Base-by-base conservation (phyloP, 306 rosid species). In the Chamaecrista fasciculata region DNA sequence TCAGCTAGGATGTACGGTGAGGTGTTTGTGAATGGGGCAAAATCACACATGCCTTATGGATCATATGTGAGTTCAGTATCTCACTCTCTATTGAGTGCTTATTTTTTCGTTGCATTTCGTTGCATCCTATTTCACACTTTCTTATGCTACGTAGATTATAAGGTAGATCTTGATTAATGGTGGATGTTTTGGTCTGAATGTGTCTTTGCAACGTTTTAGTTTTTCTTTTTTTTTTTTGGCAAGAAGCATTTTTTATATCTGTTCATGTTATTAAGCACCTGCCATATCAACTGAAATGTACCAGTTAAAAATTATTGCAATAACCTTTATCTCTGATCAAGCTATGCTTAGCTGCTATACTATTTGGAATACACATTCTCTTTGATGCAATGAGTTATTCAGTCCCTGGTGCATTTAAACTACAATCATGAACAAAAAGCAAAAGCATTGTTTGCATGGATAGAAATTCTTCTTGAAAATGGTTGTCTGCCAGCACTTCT, bases 1-100 rank as follows among this genome's bases (percentile, higher is more conserved):
- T 95, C 96, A 15, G 95, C 91, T 29, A 86, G 89, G 79, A 78
- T 86, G 81, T 95, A 87, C 2, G 99, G 99, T 14, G 99, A 91
- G 74, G 93, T 95, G 71, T 95, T 89, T 49, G 87, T 95, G 68
- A 95, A 95, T 53, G 99, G 95, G 31, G 79, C 82, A 36, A 91
- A 84, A 73, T 81, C 75, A 0, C 81, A 72, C 63, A 79, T 89
- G 87, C 90, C 95, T 0, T 91, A 95, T 70, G 99, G 99, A 34
- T 91, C 97, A 52, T 95, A 86, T 74, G 99, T 95, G 79, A 91
- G 96, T 87, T 76, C 69, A 14, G 25, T 18, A 31, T 47, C 70
- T 48, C 52, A 67, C 62, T 43, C 21, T 15, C 47, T 34, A 59
- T 66, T 57, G 40, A 33, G n/a, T 67, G 29, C 78, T 48, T 48